Evolutionary conservation across 257 asterid genomes (phyloP).

Genomic region (Nyctanthes arbortristis): DNA sequence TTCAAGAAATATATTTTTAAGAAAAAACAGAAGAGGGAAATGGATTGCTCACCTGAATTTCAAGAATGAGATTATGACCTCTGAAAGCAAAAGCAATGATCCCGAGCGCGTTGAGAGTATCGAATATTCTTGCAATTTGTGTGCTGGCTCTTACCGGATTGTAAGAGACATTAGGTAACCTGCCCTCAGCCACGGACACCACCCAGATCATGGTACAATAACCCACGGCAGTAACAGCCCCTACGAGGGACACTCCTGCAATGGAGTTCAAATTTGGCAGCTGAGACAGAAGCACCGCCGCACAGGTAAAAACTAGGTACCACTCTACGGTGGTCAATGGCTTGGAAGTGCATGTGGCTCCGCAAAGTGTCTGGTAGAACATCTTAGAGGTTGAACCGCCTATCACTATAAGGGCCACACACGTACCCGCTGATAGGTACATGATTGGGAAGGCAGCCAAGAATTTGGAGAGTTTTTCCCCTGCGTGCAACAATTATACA

Average conservation of each 20-base stretch:
- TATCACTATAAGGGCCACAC: slow-evolving; percentile 65
- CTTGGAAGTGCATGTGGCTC: slow-evolving; percentile 43
- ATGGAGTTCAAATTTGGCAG: slow-evolving; percentile 89
- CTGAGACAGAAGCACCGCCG: slow-evolving; percentile 75
- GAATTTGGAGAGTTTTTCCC: slow-evolving; percentile 37
- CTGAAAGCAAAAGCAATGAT: slow-evolving; percentile 86
- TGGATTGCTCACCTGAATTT: slow-evolving; percentile 67
- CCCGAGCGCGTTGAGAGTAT: slow-evolving; percentile 77
- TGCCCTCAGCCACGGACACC: slow-evolving; percentile 65
- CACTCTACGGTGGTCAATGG: slow-evolving; percentile 76
- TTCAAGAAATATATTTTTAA: background rate
- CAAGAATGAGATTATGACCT: slow-evolving; percentile 90
- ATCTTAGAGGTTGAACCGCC: slow-evolving; percentile 66
- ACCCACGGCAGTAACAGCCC: slow-evolving; percentile 78
- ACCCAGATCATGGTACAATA: slow-evolving; percentile 80
- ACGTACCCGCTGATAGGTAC: slow-evolving; percentile 79
- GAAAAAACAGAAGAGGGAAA: background rate
- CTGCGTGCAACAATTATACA: too few relatives aligned
- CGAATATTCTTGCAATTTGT: slow-evolving; percentile 43
- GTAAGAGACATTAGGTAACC: slow-evolving; percentile 63
- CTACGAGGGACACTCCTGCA: slow-evolving; percentile 81
- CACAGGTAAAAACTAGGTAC: slow-evolving; percentile 83
- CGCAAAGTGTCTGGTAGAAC: slow-evolving; percentile 67
- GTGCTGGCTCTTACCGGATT: slow-evolving; percentile 38
- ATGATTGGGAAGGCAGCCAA: slow-evolving; percentile 59